Evolutionary conservation across 345 rosid species (phyloP).

Genomic region (Raphanus sativus): DNA sequence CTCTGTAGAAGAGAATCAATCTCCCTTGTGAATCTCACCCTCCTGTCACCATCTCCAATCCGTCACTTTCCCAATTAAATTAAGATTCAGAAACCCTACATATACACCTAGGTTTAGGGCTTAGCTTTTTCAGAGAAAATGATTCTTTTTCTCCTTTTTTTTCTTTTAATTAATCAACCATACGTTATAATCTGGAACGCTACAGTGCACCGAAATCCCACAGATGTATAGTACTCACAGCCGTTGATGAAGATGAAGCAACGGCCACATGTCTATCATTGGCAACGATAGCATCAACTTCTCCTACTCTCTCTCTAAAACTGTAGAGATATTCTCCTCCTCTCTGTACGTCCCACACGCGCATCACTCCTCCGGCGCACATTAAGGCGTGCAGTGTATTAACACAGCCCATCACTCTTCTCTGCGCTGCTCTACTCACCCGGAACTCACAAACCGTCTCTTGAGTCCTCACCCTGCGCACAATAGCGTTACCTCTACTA

Average conservation of each 20-base stretch:
- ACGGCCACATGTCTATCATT: slow-evolving; percentile 82
- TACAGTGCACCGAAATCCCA: slow-evolving; percentile 86
- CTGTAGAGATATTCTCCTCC: slow-evolving; percentile 47
- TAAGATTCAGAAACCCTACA: slow-evolving; percentile 29
- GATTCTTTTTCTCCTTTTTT: not conserved
- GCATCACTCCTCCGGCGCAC: slow-evolving; percentile 63
- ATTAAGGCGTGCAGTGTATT: slow-evolving; percentile 63
- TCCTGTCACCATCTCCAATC: slow-evolving; percentile 27
- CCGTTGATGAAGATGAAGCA: slow-evolving; percentile 36
- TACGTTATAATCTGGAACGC: slow-evolving; percentile 22
- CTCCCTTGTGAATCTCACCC: slow-evolving; percentile 28
- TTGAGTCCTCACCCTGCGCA: slow-evolving; percentile 49
- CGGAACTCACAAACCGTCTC: slow-evolving; percentile 58
- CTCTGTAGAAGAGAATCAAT: slow-evolving; percentile 31
- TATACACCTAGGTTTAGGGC: slow-evolving; percentile 40
- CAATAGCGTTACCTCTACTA: slow-evolving; percentile 50
- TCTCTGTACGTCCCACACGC: slow-evolving; percentile 59
- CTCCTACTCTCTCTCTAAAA: slow-evolving; percentile 56
- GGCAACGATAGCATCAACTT: slow-evolving; percentile 55
- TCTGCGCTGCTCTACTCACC: slow-evolving; percentile 31
- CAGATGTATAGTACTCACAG: slow-evolving; percentile 53
- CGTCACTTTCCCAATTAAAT: slow-evolving; percentile 28
- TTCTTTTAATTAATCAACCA: not conserved
- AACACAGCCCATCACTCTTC: slow-evolving; percentile 60
- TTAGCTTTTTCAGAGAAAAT: slow-evolving; percentile 24